These are phyloP conservation scores for Penicillium capsulatum DNA, from an alignment of 2,329 filamentous ascomycete species.

Conservation along the genomic window DNA sequence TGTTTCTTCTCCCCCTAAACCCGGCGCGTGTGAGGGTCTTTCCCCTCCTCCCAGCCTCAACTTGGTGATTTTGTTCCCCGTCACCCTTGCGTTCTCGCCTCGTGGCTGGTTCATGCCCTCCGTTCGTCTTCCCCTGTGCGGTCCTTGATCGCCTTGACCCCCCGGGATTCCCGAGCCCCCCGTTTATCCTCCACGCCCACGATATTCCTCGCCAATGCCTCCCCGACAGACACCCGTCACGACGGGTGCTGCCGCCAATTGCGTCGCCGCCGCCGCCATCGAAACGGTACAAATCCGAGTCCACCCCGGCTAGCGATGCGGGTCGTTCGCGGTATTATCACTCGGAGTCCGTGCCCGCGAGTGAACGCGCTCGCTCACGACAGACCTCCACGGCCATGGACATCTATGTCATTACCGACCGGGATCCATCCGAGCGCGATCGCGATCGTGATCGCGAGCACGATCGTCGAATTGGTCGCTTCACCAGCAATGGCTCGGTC, in stretches of 20 bases:
- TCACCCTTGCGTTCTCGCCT: no score
- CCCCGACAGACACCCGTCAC: slow-evolving; percentile 7
- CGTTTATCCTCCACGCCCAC: neutral
- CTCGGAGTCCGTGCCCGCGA: slow-evolving; percentile 24
- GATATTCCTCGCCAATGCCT: neutral
- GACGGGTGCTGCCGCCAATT: slow-evolving; percentile 18
- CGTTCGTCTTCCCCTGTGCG: slow-evolving; percentile 3
- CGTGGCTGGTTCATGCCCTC: slow-evolving; percentile 2
- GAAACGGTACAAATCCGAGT: slow-evolving; percentile 25
- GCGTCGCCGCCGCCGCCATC: slow-evolving; percentile 18
- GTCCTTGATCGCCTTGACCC: slow-evolving; percentile 8
- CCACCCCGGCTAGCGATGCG: slow-evolving; percentile 19
- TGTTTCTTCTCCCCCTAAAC: neutral
- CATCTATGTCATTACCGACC: slow-evolving; percentile 32
- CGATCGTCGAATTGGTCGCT: slow-evolving; percentile 20
- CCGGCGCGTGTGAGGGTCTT: neutral
- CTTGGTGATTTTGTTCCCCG: neutral
- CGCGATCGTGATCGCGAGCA: no score
- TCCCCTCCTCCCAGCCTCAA: neutral
- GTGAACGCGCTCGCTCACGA: slow-evolving; percentile 28
- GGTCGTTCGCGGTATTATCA: slow-evolving; percentile 22
- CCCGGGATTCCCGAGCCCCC: neutral
- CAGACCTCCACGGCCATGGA: slow-evolving; percentile 38
- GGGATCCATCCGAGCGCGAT: slow-evolving; percentile 25
- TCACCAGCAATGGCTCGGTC: slow-evolving; percentile 31